Conservation (phyloP, 768 basidiomycete species). For the Tulasnella sp. region DNA sequence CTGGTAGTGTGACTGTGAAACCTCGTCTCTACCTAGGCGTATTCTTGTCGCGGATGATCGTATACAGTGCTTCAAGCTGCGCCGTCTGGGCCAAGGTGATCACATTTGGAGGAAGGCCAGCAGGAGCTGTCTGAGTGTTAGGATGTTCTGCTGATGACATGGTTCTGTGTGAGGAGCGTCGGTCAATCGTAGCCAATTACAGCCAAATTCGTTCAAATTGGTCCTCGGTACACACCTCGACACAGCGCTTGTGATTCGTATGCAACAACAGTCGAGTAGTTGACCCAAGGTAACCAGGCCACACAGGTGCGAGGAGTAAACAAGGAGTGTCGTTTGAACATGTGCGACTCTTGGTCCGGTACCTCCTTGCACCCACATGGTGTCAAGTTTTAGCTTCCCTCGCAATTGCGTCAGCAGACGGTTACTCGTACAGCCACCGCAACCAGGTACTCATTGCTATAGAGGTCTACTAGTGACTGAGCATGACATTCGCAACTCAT, state of each 20-base stretch:
- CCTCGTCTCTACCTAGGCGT: conserved; percentile 46
- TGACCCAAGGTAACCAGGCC: neutral
- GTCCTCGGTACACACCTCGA: no score
- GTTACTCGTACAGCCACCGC: no score
- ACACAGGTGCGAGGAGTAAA: neutral
- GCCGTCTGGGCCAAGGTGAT: conserved; percentile 80
- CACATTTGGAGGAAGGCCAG: conserved; percentile 62
- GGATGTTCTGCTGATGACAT: conserved; percentile 7
- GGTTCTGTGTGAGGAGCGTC: neutral
- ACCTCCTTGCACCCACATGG: no score
- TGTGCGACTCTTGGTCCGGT: no score
- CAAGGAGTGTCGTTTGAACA: neutral
- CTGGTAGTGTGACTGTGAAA: neutral
- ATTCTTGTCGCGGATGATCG: conserved; percentile 82
- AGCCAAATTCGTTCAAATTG: neutral
- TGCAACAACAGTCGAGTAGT: neutral
- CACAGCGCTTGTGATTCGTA: neutral
- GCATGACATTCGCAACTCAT: neutral
- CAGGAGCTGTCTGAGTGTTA: conserved; percentile 26
- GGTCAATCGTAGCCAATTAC: neutral
- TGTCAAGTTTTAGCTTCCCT: no score
- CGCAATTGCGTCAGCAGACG: no score
- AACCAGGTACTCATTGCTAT: no score
- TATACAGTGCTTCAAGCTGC: conserved; percentile 91
- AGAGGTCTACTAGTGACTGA: no score